Evolutionary conservation across 257 asterid species (phyloP), one percentile per base, ranked within the genome.

Genomic region (Catharanthus roseus): DNA sequence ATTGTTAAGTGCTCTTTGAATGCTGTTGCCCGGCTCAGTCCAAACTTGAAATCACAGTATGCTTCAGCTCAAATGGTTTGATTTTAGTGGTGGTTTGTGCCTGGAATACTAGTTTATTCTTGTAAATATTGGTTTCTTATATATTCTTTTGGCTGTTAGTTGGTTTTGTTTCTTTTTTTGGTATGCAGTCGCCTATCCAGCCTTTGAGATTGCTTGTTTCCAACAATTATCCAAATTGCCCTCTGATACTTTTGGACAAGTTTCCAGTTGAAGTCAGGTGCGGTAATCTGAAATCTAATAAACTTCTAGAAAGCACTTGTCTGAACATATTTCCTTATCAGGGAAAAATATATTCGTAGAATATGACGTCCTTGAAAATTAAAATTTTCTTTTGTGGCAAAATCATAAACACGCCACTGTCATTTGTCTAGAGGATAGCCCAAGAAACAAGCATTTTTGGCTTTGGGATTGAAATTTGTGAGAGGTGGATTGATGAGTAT

Each of bases 211-310:
- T 92, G 82, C 96, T 90, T 38, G 75, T 92, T 72, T 96, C 98
- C 41, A 80, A 72, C 42, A 85, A 85, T 79, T 92, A 92, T 81
- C 96, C 98, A 45, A 85, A 82, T 75, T 86, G 91, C 83, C 90
- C 96, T 66, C 98, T 95, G 0, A 58, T 92, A 81, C 89, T 92
- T 71, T 74, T 92, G 85, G 98, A 92, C 83, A 88, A 85, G 84
- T 92, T 86, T 75, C 98, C 98, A n/a, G 90, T 84, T 79, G 96
- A 88, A 84, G 85, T 86, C 83, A 91, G 97, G 97, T 89, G 68
- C 79, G 84, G 34, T 45, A 72, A 29, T 61, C 44, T 61, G 41
- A 5, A 61, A 13, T 12, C 7, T 8, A 45, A 19, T 5, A 61
- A 26, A 15, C 12, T 19, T 5, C 55, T 49, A 11, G 0, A 26